A percentile compares a stretch with the other conserved stretches of the same genome.
Conservation (phyloP, 768 basidiomycete genomes). For the Leccinum subgranulosum region DNA sequence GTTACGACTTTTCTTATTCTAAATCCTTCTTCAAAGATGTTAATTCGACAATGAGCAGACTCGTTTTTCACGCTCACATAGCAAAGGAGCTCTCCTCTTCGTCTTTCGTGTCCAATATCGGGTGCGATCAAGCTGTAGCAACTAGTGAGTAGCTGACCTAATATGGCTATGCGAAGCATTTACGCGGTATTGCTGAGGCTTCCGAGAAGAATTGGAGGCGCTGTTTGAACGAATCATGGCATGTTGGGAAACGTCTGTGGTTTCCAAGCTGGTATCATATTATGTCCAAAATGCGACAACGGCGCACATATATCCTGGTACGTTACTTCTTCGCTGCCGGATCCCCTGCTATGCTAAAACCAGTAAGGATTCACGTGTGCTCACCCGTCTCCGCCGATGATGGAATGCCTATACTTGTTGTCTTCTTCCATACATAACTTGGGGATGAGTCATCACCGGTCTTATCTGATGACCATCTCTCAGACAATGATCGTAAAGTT, state of each 20-base stretch:
- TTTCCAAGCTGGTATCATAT: slow-evolving; percentile 26
- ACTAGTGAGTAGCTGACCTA: slow-evolving; percentile 32
- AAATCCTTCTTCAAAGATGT: slow-evolving; percentile 6
- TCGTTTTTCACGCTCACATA: slow-evolving; percentile 49
- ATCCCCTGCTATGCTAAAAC: slow-evolving; percentile 10
- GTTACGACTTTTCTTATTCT: not conserved
- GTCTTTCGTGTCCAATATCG: slow-evolving; percentile 39
- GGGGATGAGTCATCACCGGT: slow-evolving; percentile 41
- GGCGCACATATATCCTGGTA: slow-evolving; percentile 11
- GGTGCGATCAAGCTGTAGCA: slow-evolving; percentile 36
- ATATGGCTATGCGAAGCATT: slow-evolving; percentile 2
- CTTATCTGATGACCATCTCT: slow-evolving; percentile 34
- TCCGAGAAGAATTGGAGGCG: slow-evolving; percentile 39
- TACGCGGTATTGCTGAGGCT: slow-evolving; percentile 38
- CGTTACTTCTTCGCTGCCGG: slow-evolving; percentile 2
- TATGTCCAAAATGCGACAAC: slow-evolving; percentile 14
- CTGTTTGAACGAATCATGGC: slow-evolving; percentile 47
- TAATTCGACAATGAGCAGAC: slow-evolving; percentile 24
- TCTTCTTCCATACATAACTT: slow-evolving; percentile 55
- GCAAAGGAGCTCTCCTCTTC: slow-evolving; percentile 46
- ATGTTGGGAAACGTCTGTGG: slow-evolving; percentile 51
- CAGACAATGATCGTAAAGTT: slow-evolving; percentile 39
- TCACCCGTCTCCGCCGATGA: slow-evolving; percentile 52
- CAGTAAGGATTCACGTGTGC: slow-evolving; percentile 18
- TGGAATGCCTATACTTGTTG: slow-evolving; percentile 53